phyloP scores from a whole-genome alignment of 345 rosid genomes.

The Citrus sinensis region DNA sequence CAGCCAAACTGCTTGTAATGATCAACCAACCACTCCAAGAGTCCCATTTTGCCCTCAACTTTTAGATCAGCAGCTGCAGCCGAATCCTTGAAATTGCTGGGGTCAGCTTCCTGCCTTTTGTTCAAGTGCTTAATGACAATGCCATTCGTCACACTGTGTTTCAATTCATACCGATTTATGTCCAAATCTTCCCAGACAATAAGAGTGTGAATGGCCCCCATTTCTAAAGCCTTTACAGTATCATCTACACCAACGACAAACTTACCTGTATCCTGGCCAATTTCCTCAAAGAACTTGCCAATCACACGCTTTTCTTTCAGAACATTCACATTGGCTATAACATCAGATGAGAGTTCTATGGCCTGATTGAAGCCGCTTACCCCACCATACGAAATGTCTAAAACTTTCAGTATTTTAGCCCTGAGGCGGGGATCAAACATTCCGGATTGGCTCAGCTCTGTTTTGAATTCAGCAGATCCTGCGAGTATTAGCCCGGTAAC shows the following conservation, averaged over 20 bases:
- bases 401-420: slow-evolving; percentile 29
- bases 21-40: slow-evolving; percentile 33
- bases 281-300: slow-evolving; percentile 34
- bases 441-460: slow-evolving; percentile 32
- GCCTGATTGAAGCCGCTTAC: slow-evolving; percentile 35
- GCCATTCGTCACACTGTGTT: slow-evolving; percentile 25
- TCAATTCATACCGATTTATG: slow-evolving; percentile 30
- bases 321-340: slow-evolving; percentile 28
- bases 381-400: slow-evolving; percentile 28
- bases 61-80: slow-evolving; percentile 20
- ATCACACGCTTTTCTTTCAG: slow-evolving; percentile 33
- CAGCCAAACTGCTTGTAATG: slow-evolving; percentile 29
- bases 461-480: slow-evolving; percentile 35
- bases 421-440: slow-evolving; percentile 32
- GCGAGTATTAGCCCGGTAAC: slow-evolving; percentile 32
- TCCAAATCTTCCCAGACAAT: slow-evolving; percentile 39
- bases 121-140: slow-evolving; percentile 26
- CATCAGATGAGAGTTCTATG: slow-evolving; percentile 31
- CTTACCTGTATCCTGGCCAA: slow-evolving; percentile 36
- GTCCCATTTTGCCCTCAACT: slow-evolving; percentile 29
- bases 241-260: slow-evolving; percentile 29
- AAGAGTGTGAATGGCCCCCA: slow-evolving; percentile 28
- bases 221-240: slow-evolving; percentile 36
- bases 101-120: slow-evolving; percentile 31
- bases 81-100: slow-evolving; percentile 30